Base-by-base conservation (phyloP, 495 filamentous ascomycete species). In the Annulohypoxylon maeteangense region DNA sequence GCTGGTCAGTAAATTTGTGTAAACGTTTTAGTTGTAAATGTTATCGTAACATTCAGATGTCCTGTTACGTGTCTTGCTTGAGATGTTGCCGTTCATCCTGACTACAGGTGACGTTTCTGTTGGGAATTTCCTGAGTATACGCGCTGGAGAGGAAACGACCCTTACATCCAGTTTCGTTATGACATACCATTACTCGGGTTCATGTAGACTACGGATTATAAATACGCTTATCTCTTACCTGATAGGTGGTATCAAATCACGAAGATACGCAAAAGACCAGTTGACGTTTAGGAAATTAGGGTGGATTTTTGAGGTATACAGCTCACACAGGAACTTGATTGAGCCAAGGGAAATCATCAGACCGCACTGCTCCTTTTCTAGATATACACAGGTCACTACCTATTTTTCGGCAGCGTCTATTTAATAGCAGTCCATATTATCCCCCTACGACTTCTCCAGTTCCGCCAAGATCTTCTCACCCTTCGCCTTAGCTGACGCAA, bases 391-490 rank as follows among this genome's bases (percentile, higher is more conserved):
- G 62, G 65, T 74, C 67, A 67, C 75, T 23, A 38, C 71, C 53
- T 45, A 57, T 36, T 60, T 60, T 50, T 40, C 50, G 56, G 69
- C 27, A 60, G 70, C 55, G 68, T 76, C 72, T 76, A 78, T 77
- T 77, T 75, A 74, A 78, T 64, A 74, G 70, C 74, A 71, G 55
- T 70, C 73, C 61, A 71, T 57, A 61, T 68, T 70, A 77, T 60
- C 55, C 76, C 59, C 86, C 86, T 90, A 91, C 74, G 81, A 85
- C 84, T 86, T 87, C 86, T 95, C 92, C 72, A 99, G 85, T 79
- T 98, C 95, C 74, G 95, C 94, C 83, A 98, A 84, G 86, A 99
- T 97, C 93, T 98, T 97, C 90, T 97, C 94, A 84, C 95, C 95
- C 93, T 99, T 99, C 77, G 87, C 91, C 78, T 92, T 90, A 56